Base-by-base conservation (phyloP, 1,139 yeast genomes). In the Pichia sp. region DNA sequence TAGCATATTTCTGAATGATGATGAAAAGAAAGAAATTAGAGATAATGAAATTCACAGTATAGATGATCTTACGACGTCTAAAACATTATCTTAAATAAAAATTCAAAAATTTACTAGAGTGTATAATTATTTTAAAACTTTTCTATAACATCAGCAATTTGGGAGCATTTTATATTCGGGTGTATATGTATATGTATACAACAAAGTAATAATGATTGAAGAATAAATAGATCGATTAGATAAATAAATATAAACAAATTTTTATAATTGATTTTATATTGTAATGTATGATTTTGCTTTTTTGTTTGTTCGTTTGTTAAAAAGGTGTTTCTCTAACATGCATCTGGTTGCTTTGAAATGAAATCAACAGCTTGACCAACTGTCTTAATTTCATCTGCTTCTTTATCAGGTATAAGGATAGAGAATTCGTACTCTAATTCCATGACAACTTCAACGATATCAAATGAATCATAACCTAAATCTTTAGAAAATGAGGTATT, bases 361-460 rank as follows among this genome's bases (percentile, higher is more conserved):
- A 80, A 82, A 56, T 84, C 87, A 54, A 86, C 74, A 38, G 95
- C 87, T 64, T 87, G 90, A 42, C 85, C 82, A 52, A 87, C 87
- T 28, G 94, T 83, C 69, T 81, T 84, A 63, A 87, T 78, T 54
- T 76, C 75, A 62, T 87, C 95, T 37, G 95, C 92, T 63, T 85
- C 90, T 55, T 80, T 78, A 65, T 87, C 96, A 40, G 95, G 94
- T 63, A 87, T 86, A 62, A 59, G 54, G 37, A 78, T 76, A 56
- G 80, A 78, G 64, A 81, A 80, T 60, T 87, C 95, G 56, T 80
- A 83, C 67, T 87, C 96, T 51, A 87, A 78, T 58, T 87, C 95
- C 87, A 87, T 87, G 36, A 87, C 77, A 36, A 87, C 90, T 64
- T 87, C 96, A 39, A 86, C 96, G 32, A 85, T 82, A 60, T 87